Evolutionary conservation across 2,329 filamentous ascomycete genomes (phyloP), one percentile per base, ranked within the genome.

Genomic region (Colletotrichum sp.): DNA sequence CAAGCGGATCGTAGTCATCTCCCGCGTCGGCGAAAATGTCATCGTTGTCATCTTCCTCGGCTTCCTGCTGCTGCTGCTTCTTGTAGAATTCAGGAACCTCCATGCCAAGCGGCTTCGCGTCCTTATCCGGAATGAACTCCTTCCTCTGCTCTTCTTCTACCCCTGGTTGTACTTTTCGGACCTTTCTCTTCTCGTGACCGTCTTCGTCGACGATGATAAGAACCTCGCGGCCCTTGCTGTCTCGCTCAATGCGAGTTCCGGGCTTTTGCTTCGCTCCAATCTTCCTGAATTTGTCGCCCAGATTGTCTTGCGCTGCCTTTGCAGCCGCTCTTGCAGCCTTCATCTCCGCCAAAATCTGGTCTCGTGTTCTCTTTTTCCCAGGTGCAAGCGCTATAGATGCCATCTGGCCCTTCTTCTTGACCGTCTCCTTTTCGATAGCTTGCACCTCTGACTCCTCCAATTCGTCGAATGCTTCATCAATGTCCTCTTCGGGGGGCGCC

Each of bases 1-100:
- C 92, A 57, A 94, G 83, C 2, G 93, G 93, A 80, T 94, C 89
- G 81, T 94, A 94, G 79, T 94, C 92, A 72, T 92, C 92, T 5
- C 90, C 92, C 1, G 87, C 92, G 69, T 90, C 92, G 52, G 91
- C 92, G 78, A 94, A 94, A 9, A 94, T 94, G 79, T 93, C 88
- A 28, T 91, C 82, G 68, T 94, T 88, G 72, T 91, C 87, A 49
- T 91, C 87, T 26, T 91, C 87, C 24, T 91, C 88, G 77, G 88
- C 85, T 75, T 90, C 85, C 72, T 84, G 82, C 8, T 84, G 83
- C 44, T 87, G 86, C 60, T 88, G 84, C 72, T 89, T 89, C 67
- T 82, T 84, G 80, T 90, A 92, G 49, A 89, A 86, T 68, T 93
- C 91, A 3, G 92, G 92, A 9, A 93, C 90, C 72, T 93, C 91